Percentiles rank a stretch among this genome's conserved stretches.
phyloP scores from a whole-genome alignment of 495 filamentous ascomycete genomes.

The Filosporella fistucella region DNA sequence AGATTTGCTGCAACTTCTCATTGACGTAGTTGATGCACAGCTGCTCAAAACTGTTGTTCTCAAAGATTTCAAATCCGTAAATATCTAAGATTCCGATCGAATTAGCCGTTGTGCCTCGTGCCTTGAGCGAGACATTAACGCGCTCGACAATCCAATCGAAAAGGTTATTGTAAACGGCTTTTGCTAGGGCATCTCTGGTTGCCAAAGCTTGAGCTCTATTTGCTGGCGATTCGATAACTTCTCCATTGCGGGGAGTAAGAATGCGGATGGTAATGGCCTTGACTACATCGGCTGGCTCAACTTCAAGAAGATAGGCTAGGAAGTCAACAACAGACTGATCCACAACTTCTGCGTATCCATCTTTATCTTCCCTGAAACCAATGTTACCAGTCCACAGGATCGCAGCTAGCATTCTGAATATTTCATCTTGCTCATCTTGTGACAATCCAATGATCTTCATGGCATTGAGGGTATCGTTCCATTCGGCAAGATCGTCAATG shows the following conservation, averaged over 20 bases:
- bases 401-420: slow-evolving; percentile 93
- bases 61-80: slow-evolving; percentile 99
- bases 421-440: slow-evolving; percentile 87
- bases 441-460: slow-evolving; percentile 92
- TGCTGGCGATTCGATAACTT: slow-evolving; percentile 85
- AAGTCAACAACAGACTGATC: slow-evolving; percentile 93
- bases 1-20: slow-evolving; percentile 99
- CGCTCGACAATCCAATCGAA: slow-evolving; percentile 98
- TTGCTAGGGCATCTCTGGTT: slow-evolving; percentile 90
- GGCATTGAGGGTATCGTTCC: slow-evolving; percentile 83
- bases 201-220: slow-evolving; percentile 88
- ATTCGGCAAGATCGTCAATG: slow-evolving; percentile 90
- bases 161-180: slow-evolving; percentile 94
- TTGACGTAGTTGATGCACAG: slow-evolving; percentile 99
- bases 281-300: slow-evolving; percentile 72
- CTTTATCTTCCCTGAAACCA: slow-evolving; percentile 79
- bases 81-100: slow-evolving; percentile 98
- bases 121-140: slow-evolving; percentile 84
- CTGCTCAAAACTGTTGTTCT: slow-evolving; percentile 98
- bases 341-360: slow-evolving; percentile 76
- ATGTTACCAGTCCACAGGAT: slow-evolving; percentile 96
- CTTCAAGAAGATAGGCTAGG: slow-evolving; percentile 88
- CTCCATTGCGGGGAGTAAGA: slow-evolving; percentile 82
- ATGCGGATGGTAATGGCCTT: slow-evolving; percentile 87
- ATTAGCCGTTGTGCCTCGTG: slow-evolving; percentile 68